phyloP scores from a whole-genome alignment of 176 grass and related monocot genomes.

The Dendrocalamus sinicus region DNA sequence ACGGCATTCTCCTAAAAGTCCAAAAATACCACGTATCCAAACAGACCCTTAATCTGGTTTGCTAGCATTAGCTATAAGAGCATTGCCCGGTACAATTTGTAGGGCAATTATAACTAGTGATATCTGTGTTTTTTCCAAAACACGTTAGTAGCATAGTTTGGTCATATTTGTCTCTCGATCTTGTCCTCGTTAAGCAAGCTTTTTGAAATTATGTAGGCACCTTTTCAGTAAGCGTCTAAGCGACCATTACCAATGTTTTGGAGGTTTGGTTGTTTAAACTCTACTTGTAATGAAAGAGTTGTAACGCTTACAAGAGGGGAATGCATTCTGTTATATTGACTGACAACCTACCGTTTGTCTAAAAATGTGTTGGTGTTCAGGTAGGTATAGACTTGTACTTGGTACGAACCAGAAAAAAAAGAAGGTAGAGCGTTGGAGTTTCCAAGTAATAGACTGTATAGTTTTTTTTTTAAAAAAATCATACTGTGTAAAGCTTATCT shows the following conservation, averaged over 20 bases:
- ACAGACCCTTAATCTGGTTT: not conserved
- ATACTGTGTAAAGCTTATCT: no score
- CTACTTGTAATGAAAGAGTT: not conserved
- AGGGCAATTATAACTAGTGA: not conserved
- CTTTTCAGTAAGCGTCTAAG: not conserved
- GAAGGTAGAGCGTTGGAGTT: not conserved
- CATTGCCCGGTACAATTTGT: not conserved
- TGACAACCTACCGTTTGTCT: not conserved
- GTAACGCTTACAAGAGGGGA: not conserved
- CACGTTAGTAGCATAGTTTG: not conserved
- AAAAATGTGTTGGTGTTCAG: not conserved
- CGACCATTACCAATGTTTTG: not conserved
- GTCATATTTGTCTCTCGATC: not conserved
- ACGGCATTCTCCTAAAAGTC: no score
- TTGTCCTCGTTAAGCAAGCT: not conserved
- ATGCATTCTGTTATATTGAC: constrained; percentile 12
- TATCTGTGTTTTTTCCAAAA: not conserved
- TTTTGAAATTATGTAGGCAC: not conserved
- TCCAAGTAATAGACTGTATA: not conserved
- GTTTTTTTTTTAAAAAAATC: no score
- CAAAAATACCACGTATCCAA: no score
- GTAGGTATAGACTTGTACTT: constrained; percentile 27
- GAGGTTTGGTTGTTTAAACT: not conserved
- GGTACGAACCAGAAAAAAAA: not conserved
- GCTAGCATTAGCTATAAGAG: not conserved